These are phyloP conservation scores for Leccinum incarnatum DNA, from an alignment of 768 basidiomycete species.

Conservation along the genomic window DNA sequence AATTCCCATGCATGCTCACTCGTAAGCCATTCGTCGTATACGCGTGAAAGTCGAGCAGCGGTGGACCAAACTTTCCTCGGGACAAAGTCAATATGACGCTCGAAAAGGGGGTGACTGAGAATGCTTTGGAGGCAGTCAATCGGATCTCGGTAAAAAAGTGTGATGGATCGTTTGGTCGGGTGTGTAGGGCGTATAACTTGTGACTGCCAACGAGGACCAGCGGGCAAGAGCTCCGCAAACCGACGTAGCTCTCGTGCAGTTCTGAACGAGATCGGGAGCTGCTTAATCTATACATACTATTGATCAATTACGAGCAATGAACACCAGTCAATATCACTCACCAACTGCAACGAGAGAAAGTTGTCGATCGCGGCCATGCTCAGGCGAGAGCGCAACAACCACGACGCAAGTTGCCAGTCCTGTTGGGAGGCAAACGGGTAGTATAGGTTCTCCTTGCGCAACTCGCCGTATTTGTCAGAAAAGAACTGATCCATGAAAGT, in stretches of 20 bases:
- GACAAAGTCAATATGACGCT: background rate
- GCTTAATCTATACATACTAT: background rate
- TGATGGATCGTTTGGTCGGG: background rate
- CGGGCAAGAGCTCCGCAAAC: background rate
- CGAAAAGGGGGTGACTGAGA: background rate
- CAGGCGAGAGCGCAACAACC: slow-evolving; percentile 2
- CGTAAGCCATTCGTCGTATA: background rate
- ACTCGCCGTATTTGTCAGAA: background rate
- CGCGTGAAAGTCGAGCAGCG: background rate
- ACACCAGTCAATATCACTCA: background rate
- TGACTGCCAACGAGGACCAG: background rate
- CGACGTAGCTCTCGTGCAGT: background rate
- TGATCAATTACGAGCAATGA: background rate
- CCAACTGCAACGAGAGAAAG: background rate
- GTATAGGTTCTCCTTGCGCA: background rate
- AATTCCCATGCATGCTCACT: background rate
- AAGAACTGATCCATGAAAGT: slow-evolving; percentile 6
- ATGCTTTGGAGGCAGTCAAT: background rate
- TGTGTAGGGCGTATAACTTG: background rate
- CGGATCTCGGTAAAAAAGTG: background rate
- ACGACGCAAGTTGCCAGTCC: slow-evolving; percentile 3
- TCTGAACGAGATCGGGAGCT: background rate
- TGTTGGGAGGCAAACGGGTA: background rate
- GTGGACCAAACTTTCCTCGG: background rate
- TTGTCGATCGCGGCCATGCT: slow-evolving; percentile 6